A percentile compares a stretch with the other conserved stretches of the same genome.
phyloP scores from a whole-genome alignment of 805 yeast genomes.

The Candida verbasci region DNA sequence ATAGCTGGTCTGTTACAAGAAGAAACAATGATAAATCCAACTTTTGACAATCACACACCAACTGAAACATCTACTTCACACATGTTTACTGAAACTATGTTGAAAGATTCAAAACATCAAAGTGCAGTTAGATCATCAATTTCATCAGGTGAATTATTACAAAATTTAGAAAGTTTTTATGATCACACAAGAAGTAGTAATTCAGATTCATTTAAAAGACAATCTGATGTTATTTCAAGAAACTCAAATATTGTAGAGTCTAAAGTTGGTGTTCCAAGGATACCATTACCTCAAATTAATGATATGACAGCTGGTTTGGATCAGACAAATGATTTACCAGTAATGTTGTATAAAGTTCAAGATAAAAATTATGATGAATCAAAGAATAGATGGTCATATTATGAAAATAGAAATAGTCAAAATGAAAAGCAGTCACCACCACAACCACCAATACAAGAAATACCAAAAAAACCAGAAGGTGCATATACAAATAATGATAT shows the following conservation, averaged over 20 bases:
- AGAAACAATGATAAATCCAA: conserved; percentile 2
- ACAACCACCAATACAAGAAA: not conserved
- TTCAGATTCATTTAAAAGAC: not conserved
- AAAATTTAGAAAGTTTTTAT: conserved; percentile 11
- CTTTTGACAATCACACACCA: not conserved
- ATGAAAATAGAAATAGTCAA: conserved; percentile 13
- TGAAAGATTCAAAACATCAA: conserved; percentile 4
- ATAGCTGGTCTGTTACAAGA: conserved; percentile 8
- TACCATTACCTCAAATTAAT: not conserved
- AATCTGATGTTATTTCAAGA: not conserved
- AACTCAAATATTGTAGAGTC: not conserved
- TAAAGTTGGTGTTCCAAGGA: not conserved
- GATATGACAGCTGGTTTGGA: conserved; percentile 25
- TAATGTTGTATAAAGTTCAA: conserved; percentile 27
- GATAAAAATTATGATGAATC: conserved; percentile 22
- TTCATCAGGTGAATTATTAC: conserved; percentile 30
- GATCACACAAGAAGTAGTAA: not conserved
- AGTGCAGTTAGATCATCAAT: conserved; percentile 16
- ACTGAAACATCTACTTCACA: not conserved
- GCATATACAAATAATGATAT: not conserved
- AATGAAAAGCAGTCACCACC: not conserved
- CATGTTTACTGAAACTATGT: conserved; percentile 9
- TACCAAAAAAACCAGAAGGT: conserved; percentile 3
- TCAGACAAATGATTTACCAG: conserved; percentile 21
- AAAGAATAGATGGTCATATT: conserved; percentile 21